These are phyloP conservation scores for Paraphoma sp. DNA, from an alignment of 2,329 filamentous ascomycete genomes.

Conservation along the genomic window DNA sequence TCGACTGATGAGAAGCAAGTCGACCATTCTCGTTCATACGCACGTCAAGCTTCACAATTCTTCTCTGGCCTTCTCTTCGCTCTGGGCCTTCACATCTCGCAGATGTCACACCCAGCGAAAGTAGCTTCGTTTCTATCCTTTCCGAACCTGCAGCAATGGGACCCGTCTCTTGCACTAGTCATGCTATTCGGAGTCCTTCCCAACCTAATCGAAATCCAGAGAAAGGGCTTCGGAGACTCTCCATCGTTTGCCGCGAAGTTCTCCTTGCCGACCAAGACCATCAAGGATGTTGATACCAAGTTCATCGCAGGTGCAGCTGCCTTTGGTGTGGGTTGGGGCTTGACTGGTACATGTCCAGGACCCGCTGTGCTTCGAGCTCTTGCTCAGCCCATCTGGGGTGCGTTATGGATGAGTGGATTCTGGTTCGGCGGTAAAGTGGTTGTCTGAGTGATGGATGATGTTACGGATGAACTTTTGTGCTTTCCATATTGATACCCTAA, in stretches of 20 bases:
- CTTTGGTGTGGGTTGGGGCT: conserved; percentile 61
- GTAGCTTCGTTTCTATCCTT: conserved; percentile 59
- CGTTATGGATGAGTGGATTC: conserved; percentile 56
- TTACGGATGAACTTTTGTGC: neutral
- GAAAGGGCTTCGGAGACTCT: conserved; percentile 32
- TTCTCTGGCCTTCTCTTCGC: conserved; percentile 59
- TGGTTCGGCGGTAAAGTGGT: conserved; percentile 45
- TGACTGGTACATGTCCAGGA: conserved; percentile 60
- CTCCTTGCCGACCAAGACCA: conserved; percentile 53
- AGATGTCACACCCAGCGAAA: conserved; percentile 60
- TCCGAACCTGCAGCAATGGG: conserved; percentile 51
- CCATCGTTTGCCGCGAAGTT: conserved; percentile 53
- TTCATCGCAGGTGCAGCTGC: conserved; percentile 56
- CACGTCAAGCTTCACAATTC: conserved; percentile 50
- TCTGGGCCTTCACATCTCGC: conserved; percentile 58
- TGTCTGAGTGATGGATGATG: neutral
- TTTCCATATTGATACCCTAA: neutral
- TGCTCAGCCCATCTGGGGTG: conserved; percentile 57
- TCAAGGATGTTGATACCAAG: conserved; percentile 56
- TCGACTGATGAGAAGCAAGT: conserved; percentile 11
- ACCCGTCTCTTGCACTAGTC: conserved; percentile 58
- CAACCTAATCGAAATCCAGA: conserved; percentile 45
- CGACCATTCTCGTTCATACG: conserved; percentile 13
- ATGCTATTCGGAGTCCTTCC: conserved; percentile 59
- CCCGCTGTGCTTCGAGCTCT: conserved; percentile 56